Conservation (phyloP, 768 basidiomycete genomes). For the Kwoniella botswanensis region DNA sequence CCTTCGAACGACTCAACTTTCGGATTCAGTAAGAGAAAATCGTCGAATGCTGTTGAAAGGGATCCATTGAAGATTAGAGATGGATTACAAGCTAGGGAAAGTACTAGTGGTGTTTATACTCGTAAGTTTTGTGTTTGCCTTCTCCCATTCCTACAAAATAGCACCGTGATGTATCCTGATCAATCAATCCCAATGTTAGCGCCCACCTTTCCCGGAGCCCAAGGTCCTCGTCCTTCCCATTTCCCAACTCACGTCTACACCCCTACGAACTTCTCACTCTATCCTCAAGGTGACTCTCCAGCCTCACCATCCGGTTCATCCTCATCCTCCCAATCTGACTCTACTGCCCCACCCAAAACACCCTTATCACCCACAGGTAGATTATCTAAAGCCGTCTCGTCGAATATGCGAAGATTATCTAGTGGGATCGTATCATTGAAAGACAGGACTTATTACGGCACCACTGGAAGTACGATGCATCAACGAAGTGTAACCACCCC, state of each 20-base stretch:
- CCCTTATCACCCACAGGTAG: constrained; percentile 23
- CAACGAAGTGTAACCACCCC: constrained; percentile 15
- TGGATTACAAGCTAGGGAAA: constrained; percentile 15
- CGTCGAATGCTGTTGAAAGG: constrained; percentile 3
- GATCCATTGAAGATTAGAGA: constrained; percentile 32
- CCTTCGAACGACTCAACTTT: constrained; percentile 13
- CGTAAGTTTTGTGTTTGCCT: no score
- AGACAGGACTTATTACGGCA: constrained; percentile 2
- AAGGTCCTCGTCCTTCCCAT: constrained; percentile 31
- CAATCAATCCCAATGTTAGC: constrained; percentile 4
- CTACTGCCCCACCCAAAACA: constrained; percentile 25
- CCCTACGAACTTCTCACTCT: constrained; percentile 26
- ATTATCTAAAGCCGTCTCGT: constrained; percentile 14
- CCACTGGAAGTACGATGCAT: neutral
- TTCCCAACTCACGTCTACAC: constrained; percentile 34
- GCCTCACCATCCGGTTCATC: constrained; percentile 24
- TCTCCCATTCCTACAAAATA: no score
- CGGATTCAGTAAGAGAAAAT: constrained; percentile 15
- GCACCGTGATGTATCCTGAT: no score
- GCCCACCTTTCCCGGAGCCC: constrained; percentile 30
- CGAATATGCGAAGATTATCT: constrained; percentile 20
- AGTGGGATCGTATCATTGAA: constrained; percentile 14
- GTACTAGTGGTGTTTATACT: constrained; percentile 34
- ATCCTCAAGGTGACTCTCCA: constrained; percentile 9
- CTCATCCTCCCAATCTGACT: constrained; percentile 23